These are phyloP conservation scores for Antitrichia curtipendula DNA, from an alignment of 225 moss, liverwort and hornwort species.

Conservation along the genomic window DNA sequence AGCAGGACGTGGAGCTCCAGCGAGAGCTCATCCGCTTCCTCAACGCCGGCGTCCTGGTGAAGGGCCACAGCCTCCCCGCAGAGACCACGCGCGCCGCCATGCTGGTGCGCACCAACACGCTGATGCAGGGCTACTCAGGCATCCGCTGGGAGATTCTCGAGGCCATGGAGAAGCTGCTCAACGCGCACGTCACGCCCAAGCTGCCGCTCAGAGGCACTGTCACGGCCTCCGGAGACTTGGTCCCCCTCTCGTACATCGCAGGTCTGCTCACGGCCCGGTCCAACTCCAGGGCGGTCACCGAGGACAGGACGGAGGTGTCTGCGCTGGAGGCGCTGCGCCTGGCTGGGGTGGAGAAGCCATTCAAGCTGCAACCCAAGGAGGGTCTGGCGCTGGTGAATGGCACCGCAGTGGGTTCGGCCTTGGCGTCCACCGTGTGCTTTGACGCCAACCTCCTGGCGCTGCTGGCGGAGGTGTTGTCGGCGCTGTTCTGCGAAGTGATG, in stretches of 20 bases:
- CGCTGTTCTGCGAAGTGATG: background rate
- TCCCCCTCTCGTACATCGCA: background rate
- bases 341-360: background rate
- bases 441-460: background rate
- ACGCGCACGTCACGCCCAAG: background rate
- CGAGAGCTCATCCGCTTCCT: conserved; percentile 22
- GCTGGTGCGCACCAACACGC: conserved; percentile 32
- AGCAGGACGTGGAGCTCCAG: background rate
- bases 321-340: background rate
- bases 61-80: background rate
- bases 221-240: background rate
- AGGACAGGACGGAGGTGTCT: background rate
- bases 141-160: background rate
- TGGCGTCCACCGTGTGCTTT: conserved; percentile 3
- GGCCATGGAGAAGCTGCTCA: background rate
- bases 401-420: background rate
- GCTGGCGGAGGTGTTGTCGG: background rate
- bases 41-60: conserved; percentile 10
- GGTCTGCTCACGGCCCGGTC: background rate
- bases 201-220: background rate
- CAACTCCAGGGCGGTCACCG: background rate
- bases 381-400: background rate
- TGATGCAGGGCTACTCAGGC: background rate
- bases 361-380: conserved; percentile 2
- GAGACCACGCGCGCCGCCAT: conserved; percentile 17